phyloP scores from a whole-genome alignment of 2,329 filamentous ascomycete species.

The Penicillium glabrum region DNA sequence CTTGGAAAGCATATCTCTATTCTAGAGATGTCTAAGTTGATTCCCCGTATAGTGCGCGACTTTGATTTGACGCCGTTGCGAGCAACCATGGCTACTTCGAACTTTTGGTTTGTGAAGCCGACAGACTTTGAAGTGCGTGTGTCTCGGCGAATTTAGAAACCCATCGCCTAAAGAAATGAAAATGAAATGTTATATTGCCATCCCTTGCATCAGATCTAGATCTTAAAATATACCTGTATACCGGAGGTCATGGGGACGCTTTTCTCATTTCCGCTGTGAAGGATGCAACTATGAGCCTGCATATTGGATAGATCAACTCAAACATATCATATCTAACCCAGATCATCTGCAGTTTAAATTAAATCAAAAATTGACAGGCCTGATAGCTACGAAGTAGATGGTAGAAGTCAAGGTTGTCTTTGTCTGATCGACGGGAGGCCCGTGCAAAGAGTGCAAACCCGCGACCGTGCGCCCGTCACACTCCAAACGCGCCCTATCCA shows the following conservation, averaged over 20 bases:
- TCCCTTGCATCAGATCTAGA: background rate
- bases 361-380: background rate
- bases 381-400: no score
- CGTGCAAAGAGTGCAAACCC: constrained; percentile 4
- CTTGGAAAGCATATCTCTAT: constrained; percentile 40
- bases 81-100: constrained; percentile 36
- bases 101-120: constrained; percentile 49
- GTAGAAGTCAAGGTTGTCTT: no score
- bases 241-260: background rate
- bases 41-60: constrained; percentile 32
- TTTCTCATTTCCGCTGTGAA: background rate
- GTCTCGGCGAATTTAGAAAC: background rate
- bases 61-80: constrained; percentile 25
- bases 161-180: background rate
- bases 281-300: background rate
- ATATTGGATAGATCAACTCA: background rate
- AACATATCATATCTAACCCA: background rate
- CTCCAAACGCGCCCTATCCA: constrained; percentile 5
- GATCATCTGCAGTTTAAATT: no score
- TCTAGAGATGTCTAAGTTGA: constrained; percentile 39
- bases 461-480: constrained; percentile 2
- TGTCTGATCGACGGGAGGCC: background rate
- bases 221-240: background rate
- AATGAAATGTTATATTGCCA: background rate
- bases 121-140: constrained; percentile 40